Percentiles rank a stretch among this genome's conserved stretches.
phyloP scores from a whole-genome alignment of 306 rosid genomes.

The Crataegus laevigata region DNA sequence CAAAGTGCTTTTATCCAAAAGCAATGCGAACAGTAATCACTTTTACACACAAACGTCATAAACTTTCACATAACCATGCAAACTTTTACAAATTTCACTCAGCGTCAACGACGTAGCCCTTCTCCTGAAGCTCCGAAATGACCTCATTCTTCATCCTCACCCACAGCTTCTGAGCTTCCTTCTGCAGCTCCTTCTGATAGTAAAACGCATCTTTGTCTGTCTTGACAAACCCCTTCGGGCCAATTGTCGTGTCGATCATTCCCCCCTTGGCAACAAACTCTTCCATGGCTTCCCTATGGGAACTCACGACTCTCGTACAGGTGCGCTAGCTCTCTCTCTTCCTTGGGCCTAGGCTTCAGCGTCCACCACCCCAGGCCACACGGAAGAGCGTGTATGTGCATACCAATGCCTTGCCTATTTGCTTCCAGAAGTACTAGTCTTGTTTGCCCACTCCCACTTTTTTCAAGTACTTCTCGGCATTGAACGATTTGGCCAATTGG shows the following conservation, averaged over 20 bases:
- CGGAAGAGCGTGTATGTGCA: conserved; percentile 58
- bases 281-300: conserved; percentile 74
- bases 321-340: conserved; percentile 75
- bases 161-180: conserved; percentile 81
- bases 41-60: neutral
- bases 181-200: conserved; percentile 55
- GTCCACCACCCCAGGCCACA: conserved; percentile 76
- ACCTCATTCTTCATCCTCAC: conserved; percentile 77
- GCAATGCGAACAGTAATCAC: neutral
- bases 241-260: conserved; percentile 60
- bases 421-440: conserved; percentile 63
- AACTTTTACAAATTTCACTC: conserved; percentile 22
- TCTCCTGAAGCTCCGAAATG: conserved; percentile 59
- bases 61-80: neutral
- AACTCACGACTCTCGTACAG: conserved; percentile 63
- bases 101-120: conserved; percentile 47
- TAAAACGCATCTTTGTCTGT: conserved; percentile 48
- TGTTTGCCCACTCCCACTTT: conserved; percentile 59
- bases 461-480: conserved; percentile 41
- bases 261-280: conserved; percentile 74
- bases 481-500: conserved; percentile 37
- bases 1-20: neutral
- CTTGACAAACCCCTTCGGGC: conserved; percentile 56
- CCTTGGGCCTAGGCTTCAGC: conserved; percentile 56
- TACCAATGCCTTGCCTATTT: conserved; percentile 55